A percentile compares a stretch with the other conserved stretches of the same genome.
Conservation (phyloP, 768 basidiomycete genomes). For the Lactarius sanguifluus region DNA sequence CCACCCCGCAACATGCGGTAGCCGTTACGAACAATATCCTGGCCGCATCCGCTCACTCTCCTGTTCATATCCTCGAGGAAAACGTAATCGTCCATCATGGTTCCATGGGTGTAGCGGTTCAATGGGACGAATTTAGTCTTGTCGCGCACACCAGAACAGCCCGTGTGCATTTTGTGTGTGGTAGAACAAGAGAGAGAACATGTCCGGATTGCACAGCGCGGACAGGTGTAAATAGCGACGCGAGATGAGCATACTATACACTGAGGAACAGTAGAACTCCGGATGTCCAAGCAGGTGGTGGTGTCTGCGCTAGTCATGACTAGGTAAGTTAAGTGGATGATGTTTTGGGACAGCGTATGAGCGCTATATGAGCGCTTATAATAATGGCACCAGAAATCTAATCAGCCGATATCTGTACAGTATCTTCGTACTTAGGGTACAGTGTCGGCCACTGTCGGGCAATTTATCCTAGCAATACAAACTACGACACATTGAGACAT, state of each 20-base stretch:
- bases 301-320: conserved; percentile 5
- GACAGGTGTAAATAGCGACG: conserved; percentile 71
- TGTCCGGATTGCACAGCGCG: conserved; percentile 66
- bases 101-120: conserved; percentile 82
- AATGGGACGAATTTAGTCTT: conserved; percentile 73
- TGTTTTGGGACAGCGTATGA: too few relatives aligned
- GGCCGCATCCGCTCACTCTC: conserved; percentile 71
- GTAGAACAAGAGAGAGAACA: conserved; percentile 72
- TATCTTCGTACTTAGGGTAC: background rate
- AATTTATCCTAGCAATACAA: conserved; percentile 4
- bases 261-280: conserved; percentile 24
- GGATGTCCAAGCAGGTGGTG: conserved; percentile 5
- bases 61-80: conserved; percentile 83
- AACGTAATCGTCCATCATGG: conserved; percentile 86
- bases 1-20: conserved; percentile 40
- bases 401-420: background rate
- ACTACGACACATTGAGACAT: background rate
- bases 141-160: conserved; percentile 73
- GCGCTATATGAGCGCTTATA: background rate
- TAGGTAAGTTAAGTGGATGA: background rate
- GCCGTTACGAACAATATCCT: conserved; percentile 64
- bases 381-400: background rate
- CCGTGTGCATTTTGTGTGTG: conserved; percentile 59
- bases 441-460: background rate
- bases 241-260: conserved; percentile 21